Evolutionary conservation across 495 filamentous ascomycete species (phyloP).

Genomic region (Chlorociboria aeruginascens): DNA sequence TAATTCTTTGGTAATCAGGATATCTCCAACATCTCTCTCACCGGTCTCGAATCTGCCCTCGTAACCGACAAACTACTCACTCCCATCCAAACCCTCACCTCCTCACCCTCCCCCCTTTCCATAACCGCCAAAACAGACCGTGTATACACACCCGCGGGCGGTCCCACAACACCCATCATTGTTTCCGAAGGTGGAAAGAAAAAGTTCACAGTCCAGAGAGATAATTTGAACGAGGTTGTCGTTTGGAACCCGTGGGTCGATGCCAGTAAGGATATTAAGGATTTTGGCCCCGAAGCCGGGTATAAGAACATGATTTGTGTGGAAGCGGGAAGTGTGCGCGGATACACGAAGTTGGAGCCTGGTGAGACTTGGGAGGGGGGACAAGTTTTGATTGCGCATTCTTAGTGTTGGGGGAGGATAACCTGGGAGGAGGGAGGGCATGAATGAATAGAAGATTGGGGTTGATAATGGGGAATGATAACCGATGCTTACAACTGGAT

Average conservation of each 20-base stretch:
- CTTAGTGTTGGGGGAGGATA: background rate
- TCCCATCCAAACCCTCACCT: constrained; percentile 36
- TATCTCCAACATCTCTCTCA: constrained; percentile 55
- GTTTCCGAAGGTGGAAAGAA: constrained; percentile 49
- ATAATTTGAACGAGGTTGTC: constrained; percentile 74
- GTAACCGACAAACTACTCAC: constrained; percentile 75
- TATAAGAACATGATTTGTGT: constrained; percentile 90
- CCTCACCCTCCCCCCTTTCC: constrained; percentile 23
- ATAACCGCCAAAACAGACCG: constrained; percentile 76
- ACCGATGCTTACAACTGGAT: no score
- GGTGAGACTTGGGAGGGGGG: constrained; percentile 86
- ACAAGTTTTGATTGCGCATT: constrained; percentile 35
- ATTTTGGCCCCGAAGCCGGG: constrained; percentile 82
- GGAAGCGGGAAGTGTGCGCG: constrained; percentile 73
- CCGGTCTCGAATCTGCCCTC: constrained; percentile 56
- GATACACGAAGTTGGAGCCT: constrained; percentile 72
- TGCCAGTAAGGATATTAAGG: constrained; percentile 67
- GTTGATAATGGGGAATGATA: no score
- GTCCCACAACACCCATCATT: constrained; percentile 26
- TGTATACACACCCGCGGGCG: constrained; percentile 39
- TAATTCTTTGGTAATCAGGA: constrained; percentile 38
- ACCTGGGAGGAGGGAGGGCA: no score
- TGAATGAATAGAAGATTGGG: no score
- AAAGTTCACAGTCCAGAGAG: constrained; percentile 59
- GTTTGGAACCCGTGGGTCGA: constrained; percentile 97